phyloP scores from a whole-genome alignment of 2,329 filamentous ascomycete species.

The Teratosphaeria gauchensis region DNA sequence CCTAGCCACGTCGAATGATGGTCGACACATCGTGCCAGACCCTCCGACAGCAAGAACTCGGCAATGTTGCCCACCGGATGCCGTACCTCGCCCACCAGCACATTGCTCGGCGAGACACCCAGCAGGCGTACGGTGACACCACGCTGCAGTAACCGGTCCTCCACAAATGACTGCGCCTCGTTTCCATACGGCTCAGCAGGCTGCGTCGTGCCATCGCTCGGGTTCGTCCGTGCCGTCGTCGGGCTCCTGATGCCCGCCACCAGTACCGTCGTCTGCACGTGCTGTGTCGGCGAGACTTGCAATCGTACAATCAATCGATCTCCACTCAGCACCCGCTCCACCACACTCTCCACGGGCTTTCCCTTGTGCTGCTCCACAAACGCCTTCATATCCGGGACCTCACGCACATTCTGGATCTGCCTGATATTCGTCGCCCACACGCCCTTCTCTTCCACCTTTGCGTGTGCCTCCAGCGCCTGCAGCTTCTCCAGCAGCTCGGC shows the following conservation, averaged over 20 bases:
- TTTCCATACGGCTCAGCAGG: conserved; percentile 83
- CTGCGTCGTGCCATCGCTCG: conserved; percentile 68
- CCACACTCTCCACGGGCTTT: conserved; percentile 65
- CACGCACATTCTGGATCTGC: conserved; percentile 68
- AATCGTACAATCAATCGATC: conserved; percentile 82
- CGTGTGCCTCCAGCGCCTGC: conserved; percentile 64
- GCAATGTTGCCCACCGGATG: conserved; percentile 87
- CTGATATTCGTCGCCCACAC: conserved; percentile 62
- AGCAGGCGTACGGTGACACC: conserved; percentile 74
- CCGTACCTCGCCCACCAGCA: conserved; percentile 77
- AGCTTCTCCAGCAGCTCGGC: conserved; percentile 64
- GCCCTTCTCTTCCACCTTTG: conserved; percentile 69
- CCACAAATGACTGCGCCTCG: conserved; percentile 80
- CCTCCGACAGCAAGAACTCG: conserved; percentile 78
- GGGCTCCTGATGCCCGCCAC: conserved; percentile 83
- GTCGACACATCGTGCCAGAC: conserved; percentile 85
- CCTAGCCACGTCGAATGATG: conserved; percentile 92
- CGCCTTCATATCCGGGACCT: conserved; percentile 62
- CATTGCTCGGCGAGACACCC: conserved; percentile 79
- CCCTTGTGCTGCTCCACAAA: conserved; percentile 81
- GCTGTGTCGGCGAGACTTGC: conserved; percentile 69
- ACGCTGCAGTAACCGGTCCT: conserved; percentile 75
- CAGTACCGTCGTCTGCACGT: conserved; percentile 79
- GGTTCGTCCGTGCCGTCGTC: conserved; percentile 74
- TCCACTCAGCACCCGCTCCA: conserved; percentile 85